Evolutionary conservation across 805 yeast species (phyloP).

Genomic region (Metschnikowia bowlesiae): DNA sequence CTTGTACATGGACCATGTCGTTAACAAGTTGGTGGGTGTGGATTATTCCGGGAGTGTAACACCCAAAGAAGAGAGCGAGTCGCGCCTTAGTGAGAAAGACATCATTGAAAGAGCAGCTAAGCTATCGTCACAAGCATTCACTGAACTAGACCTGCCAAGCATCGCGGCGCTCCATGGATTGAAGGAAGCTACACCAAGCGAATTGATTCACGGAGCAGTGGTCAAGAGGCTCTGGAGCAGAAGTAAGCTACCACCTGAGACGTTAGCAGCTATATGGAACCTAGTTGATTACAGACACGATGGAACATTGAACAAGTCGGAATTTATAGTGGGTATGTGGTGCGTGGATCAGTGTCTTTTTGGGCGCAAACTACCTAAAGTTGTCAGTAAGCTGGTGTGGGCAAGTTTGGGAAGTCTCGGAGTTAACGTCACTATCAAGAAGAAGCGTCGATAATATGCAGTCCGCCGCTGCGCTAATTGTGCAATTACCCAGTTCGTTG

Average conservation of each 20-base stretch:
- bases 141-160: constrained; percentile 22
- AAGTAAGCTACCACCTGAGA: constrained; percentile 63
- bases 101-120: constrained; percentile 17
- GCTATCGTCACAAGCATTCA: constrained; percentile 25
- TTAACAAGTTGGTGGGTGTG: constrained; percentile 31
- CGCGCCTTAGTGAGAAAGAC: constrained; percentile 14
- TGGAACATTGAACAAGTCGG: constrained; percentile 73
- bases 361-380: constrained; percentile 82
- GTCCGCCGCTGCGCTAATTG: background rate
- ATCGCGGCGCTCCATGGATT: constrained; percentile 29
- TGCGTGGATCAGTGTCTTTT: constrained; percentile 91
- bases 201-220: constrained; percentile 52
- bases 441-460: constrained; percentile 20
- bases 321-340: constrained; percentile 97
- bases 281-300: constrained; percentile 63
- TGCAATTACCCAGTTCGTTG: constrained; percentile 2
- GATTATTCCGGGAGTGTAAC: constrained; percentile 19
- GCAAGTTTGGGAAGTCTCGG: constrained; percentile 59
- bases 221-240: constrained; percentile 80
- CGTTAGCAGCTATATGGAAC: constrained; percentile 58
- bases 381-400: constrained; percentile 72
- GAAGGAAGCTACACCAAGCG: constrained; percentile 22
- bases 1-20: constrained; percentile 42
- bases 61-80: constrained; percentile 9
- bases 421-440: constrained; percentile 34